These are phyloP conservation scores for Bassia scoparia DNA, from an alignment of 148 eudicot genomes.

Conservation along the genomic window DNA sequence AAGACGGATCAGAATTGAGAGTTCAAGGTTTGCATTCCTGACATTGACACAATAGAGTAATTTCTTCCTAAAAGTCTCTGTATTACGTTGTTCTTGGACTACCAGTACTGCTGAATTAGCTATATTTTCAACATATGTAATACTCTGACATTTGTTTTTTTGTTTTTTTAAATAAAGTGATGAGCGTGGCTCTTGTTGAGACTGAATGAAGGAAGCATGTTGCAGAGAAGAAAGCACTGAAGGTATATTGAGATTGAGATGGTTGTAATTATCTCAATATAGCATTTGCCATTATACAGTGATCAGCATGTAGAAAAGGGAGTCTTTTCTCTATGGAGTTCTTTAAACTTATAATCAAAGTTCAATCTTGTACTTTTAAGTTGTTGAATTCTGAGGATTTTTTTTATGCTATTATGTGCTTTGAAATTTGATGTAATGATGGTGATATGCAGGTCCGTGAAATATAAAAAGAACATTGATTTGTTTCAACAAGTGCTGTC, in stretches of 20 bases:
- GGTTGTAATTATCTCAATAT: neutral
- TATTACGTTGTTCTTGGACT: neutral
- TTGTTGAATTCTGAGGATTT: neutral
- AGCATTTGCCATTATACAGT: neutral
- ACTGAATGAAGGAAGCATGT: constrained; percentile 70
- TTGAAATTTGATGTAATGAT: constrained; percentile 15
- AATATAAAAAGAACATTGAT: constrained; percentile 42
- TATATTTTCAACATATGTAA: neutral
- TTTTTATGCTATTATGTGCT: neutral
- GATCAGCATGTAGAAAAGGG: neutral
- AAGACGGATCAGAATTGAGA: constrained; percentile 57
- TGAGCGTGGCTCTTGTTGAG: constrained; percentile 58
- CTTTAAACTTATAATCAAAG: neutral
- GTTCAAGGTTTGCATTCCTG: constrained; percentile 55
- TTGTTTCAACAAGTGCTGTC: constrained; percentile 50
- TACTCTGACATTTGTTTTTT: constrained; percentile 11
- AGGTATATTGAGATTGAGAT: constrained; percentile 42
- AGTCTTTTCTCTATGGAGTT: neutral
- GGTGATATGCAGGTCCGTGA: constrained; percentile 48
- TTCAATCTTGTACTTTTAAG: neutral
- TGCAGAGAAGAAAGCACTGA: constrained; percentile 81
- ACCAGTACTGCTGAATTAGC: constrained; percentile 1
- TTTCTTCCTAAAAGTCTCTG: neutral
- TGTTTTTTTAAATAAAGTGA: constrained; percentile 52
- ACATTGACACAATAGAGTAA: neutral